Percentiles rank a stretch among this genome's conserved stretches.
These are phyloP conservation scores for Picea abies DNA, from an alignment of 83 land plant genomes.

Conservation along the genomic window DNA sequence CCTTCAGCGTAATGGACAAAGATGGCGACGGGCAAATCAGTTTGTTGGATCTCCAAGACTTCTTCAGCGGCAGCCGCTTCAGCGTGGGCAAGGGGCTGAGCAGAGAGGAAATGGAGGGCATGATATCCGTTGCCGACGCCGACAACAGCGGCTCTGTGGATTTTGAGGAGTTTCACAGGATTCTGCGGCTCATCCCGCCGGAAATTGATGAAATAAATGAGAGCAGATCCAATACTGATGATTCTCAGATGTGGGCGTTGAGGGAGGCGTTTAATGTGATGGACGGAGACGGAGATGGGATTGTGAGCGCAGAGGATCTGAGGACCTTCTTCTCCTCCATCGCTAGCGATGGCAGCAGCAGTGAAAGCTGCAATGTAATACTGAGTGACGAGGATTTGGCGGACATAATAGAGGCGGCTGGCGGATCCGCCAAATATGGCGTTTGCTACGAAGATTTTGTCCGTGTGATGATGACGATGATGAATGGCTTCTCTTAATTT, in stretches of 20 bases:
- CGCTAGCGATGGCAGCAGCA: too few relatives aligned
- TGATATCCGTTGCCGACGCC: background rate
- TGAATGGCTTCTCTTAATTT: too few relatives aligned
- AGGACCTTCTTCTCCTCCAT: background rate
- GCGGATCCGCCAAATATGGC: too few relatives aligned
- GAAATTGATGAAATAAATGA: too few relatives aligned
- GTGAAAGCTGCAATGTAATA: too few relatives aligned
- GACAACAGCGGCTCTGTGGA: background rate
- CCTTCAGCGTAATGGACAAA: background rate
- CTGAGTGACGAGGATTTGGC: too few relatives aligned
- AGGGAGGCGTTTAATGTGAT: background rate
- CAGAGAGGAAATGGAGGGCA: background rate
- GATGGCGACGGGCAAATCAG: background rate
- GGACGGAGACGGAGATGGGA: constrained; percentile 9
- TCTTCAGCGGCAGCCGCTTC: background rate
- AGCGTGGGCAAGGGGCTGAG: background rate
- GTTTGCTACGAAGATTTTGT: too few relatives aligned
- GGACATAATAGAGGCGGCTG: too few relatives aligned
- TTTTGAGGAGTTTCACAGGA: constrained; percentile 1
- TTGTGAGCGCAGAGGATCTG: constrained; percentile 1
- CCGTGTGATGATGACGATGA: too few relatives aligned
- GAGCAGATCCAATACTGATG: background rate
- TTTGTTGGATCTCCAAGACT: background rate
- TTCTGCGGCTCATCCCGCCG: background rate
- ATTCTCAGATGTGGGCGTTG: background rate